phyloP scores from a whole-genome alignment of 805 yeast species.

The Metschnikowia koreensis region DNA sequence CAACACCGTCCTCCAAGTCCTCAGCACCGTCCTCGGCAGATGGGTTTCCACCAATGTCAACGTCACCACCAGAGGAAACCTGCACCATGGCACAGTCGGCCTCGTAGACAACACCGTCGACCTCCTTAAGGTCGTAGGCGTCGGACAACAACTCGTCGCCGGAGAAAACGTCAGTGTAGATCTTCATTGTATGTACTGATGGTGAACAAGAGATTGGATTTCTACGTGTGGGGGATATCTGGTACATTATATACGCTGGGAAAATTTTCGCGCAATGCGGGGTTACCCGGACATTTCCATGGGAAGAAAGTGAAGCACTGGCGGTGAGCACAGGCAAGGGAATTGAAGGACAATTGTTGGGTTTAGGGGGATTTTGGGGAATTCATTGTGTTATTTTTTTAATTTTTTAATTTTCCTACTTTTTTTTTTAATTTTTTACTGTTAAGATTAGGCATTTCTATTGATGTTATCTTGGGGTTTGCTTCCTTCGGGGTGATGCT shows the following conservation, averaged over 20 bases:
- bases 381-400: too few relatives aligned
- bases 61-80: slow-evolving; percentile 79
- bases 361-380: too few relatives aligned
- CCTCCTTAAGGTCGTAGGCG: slow-evolving; percentile 87
- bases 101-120: slow-evolving; percentile 91
- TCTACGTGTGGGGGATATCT: background rate
- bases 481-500: background rate
- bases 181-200: slow-evolving; percentile 30
- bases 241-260: slow-evolving; percentile 12
- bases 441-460: too few relatives aligned
- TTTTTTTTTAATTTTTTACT: too few relatives aligned
- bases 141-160: slow-evolving; percentile 96
- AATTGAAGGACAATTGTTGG: background rate
- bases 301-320: background rate
- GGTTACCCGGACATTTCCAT: slow-evolving; percentile 18
- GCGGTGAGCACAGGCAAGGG: background rate
- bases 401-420: too few relatives aligned
- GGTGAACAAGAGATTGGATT: too few relatives aligned
- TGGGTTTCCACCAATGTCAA: slow-evolving; percentile 99
- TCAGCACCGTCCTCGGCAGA: slow-evolving; percentile 95
- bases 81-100: slow-evolving; percentile 93
- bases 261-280: slow-evolving; percentile 18
- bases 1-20: slow-evolving; percentile 77
- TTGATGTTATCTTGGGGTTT: too few relatives aligned
- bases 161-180: slow-evolving; percentile 72